phyloP scores from a whole-genome alignment of 1,284 basidiomycete genomes.

The Inonotus hispidus region DNA sequence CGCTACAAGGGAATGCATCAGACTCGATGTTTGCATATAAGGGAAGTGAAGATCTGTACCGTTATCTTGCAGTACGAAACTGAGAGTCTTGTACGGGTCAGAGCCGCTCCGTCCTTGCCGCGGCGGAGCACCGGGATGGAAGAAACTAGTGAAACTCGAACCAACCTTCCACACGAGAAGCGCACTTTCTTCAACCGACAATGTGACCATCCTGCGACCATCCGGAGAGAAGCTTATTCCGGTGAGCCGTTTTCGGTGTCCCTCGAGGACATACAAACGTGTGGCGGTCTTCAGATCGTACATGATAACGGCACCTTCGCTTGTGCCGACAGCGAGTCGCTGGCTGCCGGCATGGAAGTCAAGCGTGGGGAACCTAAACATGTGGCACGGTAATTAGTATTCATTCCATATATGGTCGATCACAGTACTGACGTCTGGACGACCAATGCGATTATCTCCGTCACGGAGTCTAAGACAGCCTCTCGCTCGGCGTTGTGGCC shows the following conservation, averaged over 20 bases:
- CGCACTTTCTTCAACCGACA: conserved; percentile 78
- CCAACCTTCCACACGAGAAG: conserved; percentile 91
- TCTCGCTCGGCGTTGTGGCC: conserved; percentile 81
- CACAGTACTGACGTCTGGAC: conserved; percentile 69
- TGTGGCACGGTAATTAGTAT: not conserved
- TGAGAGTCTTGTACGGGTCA: conserved; percentile 79
- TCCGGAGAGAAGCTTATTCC: conserved; percentile 91
- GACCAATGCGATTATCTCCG: conserved; percentile 87
- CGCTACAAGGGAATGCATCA: conserved; percentile 34
- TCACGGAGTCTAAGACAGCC: conserved; percentile 85
- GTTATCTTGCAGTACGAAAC: conserved; percentile 66
- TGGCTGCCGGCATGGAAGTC: conserved; percentile 87
- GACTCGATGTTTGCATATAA: not conserved
- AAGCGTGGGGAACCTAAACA: conserved; percentile 78
- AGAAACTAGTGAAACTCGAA: conserved; percentile 79
- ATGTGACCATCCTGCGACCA: conserved; percentile 82
- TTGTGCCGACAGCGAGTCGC: conserved; percentile 88
- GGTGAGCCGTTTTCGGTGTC: conserved; percentile 74
- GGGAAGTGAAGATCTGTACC: conserved; percentile 35
- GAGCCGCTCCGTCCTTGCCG: conserved; percentile 80
- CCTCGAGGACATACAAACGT: conserved; percentile 90
- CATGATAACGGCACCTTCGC: conserved; percentile 90
- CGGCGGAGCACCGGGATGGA: conserved; percentile 87
- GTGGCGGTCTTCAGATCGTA: conserved; percentile 97
- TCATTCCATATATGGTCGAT: not conserved